Base-by-base conservation (phyloP, 2,329 filamentous ascomycete genomes). In the Colletotrichum musae region DNA sequence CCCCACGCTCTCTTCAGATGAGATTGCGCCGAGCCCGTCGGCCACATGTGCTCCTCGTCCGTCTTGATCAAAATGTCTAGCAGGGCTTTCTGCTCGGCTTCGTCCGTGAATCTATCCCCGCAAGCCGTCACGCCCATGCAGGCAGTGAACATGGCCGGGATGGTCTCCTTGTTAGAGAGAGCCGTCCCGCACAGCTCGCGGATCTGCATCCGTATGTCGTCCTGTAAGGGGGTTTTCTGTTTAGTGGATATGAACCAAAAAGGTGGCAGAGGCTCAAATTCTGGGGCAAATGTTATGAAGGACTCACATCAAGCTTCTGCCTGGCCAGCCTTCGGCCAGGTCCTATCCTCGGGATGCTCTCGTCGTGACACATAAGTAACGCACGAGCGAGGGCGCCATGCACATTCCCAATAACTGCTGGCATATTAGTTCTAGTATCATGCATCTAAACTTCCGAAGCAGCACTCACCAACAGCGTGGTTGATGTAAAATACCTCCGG, bases 101-200 rank as follows among this genome's bases (percentile, higher is more conserved):
- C 75, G 28, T 85, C 79, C 1, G 76, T 77, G 61, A 88, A 87
- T 60, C 83, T 81, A 71, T 88, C 86, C 0, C 86, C 86, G 67
- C 82, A 75, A 2, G 74, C 74, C 1, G 83, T 83, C 70, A 88
- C 87, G 2, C 85, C 86, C 82, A 88, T 86, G 18, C 83, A 87
- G 0, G 86, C 85, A 1, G 85, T 87, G 66, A 89, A 88, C 78
- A 89, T 83, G 50, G 83, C 83, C 0, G 89, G 88, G 28, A 88
- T 85, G 1, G 84, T 87, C 75, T 82, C 83, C 47, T 84, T 80
- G 74, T 91, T 91, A 32, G 84, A 86, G 12, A 87, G 75, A 0
- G 87, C 88, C 43, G 90, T 89, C 2, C 89, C 89, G 72, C 88
- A 91, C 2, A 91, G 77, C 26, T 83, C 79, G 16, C 86, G 80